Percentiles rank a stretch among this genome's conserved stretches.
These are phyloP conservation scores for Phanerochaete sordida DNA, from an alignment of 768 basidiomycete species.

Conservation along the genomic window DNA sequence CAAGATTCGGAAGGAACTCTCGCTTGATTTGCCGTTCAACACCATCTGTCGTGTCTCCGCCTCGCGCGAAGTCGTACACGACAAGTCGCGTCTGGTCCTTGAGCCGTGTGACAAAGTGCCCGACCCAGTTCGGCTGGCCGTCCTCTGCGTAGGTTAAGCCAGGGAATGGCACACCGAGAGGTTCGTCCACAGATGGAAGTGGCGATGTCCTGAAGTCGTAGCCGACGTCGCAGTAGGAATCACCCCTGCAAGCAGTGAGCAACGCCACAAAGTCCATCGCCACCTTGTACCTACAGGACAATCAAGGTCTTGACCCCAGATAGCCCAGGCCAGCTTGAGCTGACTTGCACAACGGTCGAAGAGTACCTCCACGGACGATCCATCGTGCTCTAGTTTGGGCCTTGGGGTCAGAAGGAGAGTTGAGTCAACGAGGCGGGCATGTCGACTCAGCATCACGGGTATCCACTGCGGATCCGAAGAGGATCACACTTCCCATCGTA, in stretches of 20 bases:
- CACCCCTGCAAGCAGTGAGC: constrained; percentile 1
- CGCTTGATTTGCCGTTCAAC: constrained; percentile 21
- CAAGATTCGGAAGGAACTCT: neutral
- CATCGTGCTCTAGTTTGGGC: neutral
- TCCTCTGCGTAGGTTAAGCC: constrained; percentile 45
- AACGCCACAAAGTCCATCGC: neutral
- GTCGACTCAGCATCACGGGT: too few species aligned
- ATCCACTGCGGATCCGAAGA: too few species aligned
- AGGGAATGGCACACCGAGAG: constrained; percentile 48
- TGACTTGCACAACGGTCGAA: neutral
- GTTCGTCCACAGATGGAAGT: constrained; percentile 37
- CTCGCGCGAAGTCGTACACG: constrained; percentile 55
- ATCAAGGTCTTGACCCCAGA: neutral
- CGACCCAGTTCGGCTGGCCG: constrained; percentile 58
- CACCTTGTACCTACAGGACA: neutral
- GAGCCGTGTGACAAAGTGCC: constrained; percentile 40
- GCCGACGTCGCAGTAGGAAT: neutral
- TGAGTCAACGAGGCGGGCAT: neutral
- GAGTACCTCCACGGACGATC: neutral
- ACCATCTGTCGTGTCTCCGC: constrained; percentile 45
- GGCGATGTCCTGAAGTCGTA: constrained; percentile 9
- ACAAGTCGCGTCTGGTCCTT: constrained; percentile 28
- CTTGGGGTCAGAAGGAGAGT: neutral
- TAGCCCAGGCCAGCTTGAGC: neutral
- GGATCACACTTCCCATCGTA: too few species aligned